Base-by-base conservation (phyloP, 2,329 filamentous ascomycete species). In the Phialemoniopsis sp. region DNA sequence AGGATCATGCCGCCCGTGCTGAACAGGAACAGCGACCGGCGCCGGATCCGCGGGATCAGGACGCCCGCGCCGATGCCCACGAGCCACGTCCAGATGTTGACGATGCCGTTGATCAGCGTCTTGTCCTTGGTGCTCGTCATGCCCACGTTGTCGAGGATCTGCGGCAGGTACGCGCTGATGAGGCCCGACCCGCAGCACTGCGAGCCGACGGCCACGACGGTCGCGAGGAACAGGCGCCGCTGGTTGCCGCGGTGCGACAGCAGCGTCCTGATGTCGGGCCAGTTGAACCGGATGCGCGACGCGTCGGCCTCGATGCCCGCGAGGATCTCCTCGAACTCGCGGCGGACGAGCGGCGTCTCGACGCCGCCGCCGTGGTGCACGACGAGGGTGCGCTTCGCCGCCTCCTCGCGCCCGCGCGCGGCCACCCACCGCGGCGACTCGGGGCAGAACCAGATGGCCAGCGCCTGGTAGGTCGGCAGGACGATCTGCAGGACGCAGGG, bases 31-130 rank as follows among this genome's bases (percentile, higher is more conserved):
- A 63, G 48, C 1, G 51, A 45, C 2, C 62, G 56, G 19, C 61
- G 53, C 3, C 56, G 52, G 31, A 55, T 33, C 2, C 46, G 45
- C 17, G 56, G 53, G 32, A 55, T 50, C n/a, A n/a, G n/a, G 14
- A 57, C 46, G 19, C 49, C 49, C 13, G 57, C 53, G 3, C 38
- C 40, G n/a, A n/a, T n/a, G n/a, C n/a, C n/a, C n/a, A n/a, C n/a
- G n/a, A n/a, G n/a, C 12, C 33, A 39, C 36, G 47, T 49, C 39
- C 34, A 49, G n/a, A 47, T 39, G 29, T 44, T 45, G 29, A 51
- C 36, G 6, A 53, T 50, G 8, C 61, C 65, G 42, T 68, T 69
- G 51, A 70, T 68, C 26, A 61, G 46, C 15, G 58, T 59, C 50
- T 69, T 63, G 2, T 54, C 55, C 26, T 57, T 49, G 8, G 58